Conservation (phyloP, 116 monocot species). For the Thalassia testudinum region DNA sequence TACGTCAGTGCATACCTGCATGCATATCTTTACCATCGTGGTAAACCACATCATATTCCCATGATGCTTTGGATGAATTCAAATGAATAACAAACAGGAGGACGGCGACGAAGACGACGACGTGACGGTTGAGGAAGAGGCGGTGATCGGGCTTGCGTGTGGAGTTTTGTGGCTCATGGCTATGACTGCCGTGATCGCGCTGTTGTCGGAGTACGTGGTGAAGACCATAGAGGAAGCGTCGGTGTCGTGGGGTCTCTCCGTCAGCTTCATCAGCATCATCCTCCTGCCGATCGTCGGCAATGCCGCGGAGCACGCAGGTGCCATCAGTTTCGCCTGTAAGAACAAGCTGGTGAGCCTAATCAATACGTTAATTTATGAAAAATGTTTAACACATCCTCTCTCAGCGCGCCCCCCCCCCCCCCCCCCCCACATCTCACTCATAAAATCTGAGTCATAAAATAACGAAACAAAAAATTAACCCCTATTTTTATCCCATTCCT, state of each 20-base stretch:
- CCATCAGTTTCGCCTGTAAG: conserved; percentile 59
- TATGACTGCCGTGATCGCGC: conserved; percentile 28
- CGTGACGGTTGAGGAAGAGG: conserved; percentile 7
- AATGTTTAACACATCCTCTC: too few species aligned
- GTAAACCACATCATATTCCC: too few species aligned
- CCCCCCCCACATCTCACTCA: too few species aligned
- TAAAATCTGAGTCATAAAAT: too few species aligned
- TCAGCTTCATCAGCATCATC: conserved; percentile 39
- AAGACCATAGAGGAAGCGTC: conserved; percentile 51
- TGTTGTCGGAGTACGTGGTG: conserved; percentile 45
- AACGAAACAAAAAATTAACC: too few species aligned
- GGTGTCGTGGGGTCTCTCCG: conserved; percentile 16
- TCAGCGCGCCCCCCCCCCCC: too few species aligned
- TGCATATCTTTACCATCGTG: too few species aligned
- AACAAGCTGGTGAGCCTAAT: conserved; percentile 25
- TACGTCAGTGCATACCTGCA: background rate
- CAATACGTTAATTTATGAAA: too few species aligned
- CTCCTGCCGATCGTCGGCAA: conserved; percentile 60
- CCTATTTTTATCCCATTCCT: too few species aligned
- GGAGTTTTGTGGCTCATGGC: conserved; percentile 32
- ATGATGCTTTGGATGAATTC: too few species aligned
- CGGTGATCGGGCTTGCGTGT: conserved; percentile 39
- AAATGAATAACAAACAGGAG: conserved; percentile 1
- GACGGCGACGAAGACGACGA: conserved; percentile 20
- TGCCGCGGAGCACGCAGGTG: conserved; percentile 65